Conservation (phyloP, 345 rosid species). For the Luvunga scandens region DNA sequence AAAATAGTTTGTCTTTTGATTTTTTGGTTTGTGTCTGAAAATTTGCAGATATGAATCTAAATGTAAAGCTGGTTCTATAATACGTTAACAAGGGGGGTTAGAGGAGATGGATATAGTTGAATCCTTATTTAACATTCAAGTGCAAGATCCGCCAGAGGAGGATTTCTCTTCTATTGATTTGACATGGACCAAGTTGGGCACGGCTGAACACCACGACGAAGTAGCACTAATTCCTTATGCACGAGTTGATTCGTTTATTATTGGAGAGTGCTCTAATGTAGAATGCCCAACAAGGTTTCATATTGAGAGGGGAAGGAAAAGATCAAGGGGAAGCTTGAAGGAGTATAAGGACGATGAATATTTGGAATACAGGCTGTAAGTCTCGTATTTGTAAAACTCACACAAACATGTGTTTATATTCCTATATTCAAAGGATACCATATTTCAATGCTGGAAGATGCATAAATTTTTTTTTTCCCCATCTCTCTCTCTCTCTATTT, state of each 20-base stretch:
- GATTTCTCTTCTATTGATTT: constrained; percentile 76
- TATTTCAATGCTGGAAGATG: background rate
- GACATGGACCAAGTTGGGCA: constrained; percentile 76
- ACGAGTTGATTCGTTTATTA: constrained; percentile 68
- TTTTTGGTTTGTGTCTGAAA: background rate
- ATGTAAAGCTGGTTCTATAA: constrained; percentile 3
- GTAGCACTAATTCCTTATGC: constrained; percentile 75
- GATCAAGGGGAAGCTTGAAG: constrained; percentile 62
- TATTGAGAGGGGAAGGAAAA: constrained; percentile 83
- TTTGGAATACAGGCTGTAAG: constrained; percentile 80
- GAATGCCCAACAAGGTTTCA: constrained; percentile 84
- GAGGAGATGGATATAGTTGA: constrained; percentile 51
- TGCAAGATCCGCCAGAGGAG: constrained; percentile 69
- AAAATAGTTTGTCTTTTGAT: background rate
- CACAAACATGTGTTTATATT: background rate
- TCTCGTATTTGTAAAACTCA: background rate
- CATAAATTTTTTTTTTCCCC: background rate
- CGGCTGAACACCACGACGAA: constrained; percentile 71
- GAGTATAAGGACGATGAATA: constrained; percentile 76
- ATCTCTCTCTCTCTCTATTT: background rate
- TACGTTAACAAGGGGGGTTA: background rate
- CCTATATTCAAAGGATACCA: background rate
- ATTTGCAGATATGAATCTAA: constrained; percentile 14
- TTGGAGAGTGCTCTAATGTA: constrained; percentile 80
- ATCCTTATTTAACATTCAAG: constrained; percentile 49